Conservation (phyloP, 768 basidiomycete species). For the Imleria badia region DNA sequence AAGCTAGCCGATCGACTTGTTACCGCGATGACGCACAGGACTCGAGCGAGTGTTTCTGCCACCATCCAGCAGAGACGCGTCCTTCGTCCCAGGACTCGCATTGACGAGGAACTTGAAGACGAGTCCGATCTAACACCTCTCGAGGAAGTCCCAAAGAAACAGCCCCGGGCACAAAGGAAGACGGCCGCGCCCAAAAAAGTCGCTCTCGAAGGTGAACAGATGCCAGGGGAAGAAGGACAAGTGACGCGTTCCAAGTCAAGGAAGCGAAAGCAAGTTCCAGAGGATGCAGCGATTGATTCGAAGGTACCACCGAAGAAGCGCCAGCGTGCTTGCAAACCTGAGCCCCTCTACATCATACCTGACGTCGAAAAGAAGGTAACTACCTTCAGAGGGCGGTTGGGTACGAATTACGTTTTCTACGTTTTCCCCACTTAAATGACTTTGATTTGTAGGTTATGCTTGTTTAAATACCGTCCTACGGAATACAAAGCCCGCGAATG, state of each 20-base stretch:
- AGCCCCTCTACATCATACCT: constrained; percentile 66
- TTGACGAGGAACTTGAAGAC: neutral
- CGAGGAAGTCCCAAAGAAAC: constrained; percentile 1
- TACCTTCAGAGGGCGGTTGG: constrained; percentile 66
- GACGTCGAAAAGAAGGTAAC: constrained; percentile 66
- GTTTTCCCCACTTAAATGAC: neutral
- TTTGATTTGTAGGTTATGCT: constrained; percentile 56
- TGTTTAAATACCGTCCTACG: constrained; percentile 85
- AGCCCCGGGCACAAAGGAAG: neutral
- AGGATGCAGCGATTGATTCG: neutral
- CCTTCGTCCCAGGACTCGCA: constrained; percentile 1
- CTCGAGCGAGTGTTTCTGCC: neutral
- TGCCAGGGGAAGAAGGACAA: neutral
- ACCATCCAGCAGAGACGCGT: neutral
- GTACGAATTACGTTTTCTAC: constrained; percentile 26
- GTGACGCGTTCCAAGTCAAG: neutral
- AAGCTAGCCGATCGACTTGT: neutral
- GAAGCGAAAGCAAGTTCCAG: constrained; percentile 12
- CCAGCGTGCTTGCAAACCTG: constrained; percentile 35
- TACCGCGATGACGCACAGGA: neutral
- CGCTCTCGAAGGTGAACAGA: neutral
- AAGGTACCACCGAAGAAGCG: constrained; percentile 27
- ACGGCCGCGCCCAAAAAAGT: neutral
- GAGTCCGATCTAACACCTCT: constrained; percentile 19
- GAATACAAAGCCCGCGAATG: constrained; percentile 59